Percentiles rank a stretch among this genome's conserved stretches.
Conservation (phyloP, 371 early-diverging fungal species). For the Entomophthora muscae region DNA sequence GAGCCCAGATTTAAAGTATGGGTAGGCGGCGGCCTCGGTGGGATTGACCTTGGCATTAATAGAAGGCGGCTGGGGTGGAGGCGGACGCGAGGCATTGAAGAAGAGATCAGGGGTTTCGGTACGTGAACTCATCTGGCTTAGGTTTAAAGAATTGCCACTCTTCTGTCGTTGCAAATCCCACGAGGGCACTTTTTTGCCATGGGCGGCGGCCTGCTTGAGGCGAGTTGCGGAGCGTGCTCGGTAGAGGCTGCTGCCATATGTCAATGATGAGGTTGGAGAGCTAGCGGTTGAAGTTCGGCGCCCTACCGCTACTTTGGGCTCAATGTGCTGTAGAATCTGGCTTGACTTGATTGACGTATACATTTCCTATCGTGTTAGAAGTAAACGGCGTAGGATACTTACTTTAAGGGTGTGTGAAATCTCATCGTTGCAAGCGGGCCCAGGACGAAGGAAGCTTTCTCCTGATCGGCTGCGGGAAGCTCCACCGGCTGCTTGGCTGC, state of each 20-base stretch:
- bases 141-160: constrained; percentile 10
- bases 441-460: constrained; percentile 9
- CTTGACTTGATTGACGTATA: constrained; percentile 52
- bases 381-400: too few species aligned
- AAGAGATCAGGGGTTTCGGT: constrained; percentile 4
- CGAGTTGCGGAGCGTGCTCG: constrained; percentile 7
- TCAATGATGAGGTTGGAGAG: constrained; percentile 8
- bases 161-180: background rate
- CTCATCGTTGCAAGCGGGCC: constrained; percentile 8
- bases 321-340: constrained; percentile 47
- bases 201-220: background rate
- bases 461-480: constrained; percentile 3
- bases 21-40: constrained; percentile 10
- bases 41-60: background rate
- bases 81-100: constrained; percentile 2
- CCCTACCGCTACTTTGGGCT: background rate
- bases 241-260: constrained; percentile 5
- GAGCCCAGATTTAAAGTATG: constrained; percentile 50
- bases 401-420: constrained; percentile 3
- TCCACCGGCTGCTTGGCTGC: too few species aligned
- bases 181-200: background rate
- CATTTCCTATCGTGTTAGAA: constrained; percentile 38
- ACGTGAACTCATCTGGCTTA: constrained; percentile 5
- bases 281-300: constrained; percentile 2
- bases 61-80: background rate